Base-by-base conservation (phyloP, 2,329 filamentous ascomycete species). In the Botrytis hyacinthi region DNA sequence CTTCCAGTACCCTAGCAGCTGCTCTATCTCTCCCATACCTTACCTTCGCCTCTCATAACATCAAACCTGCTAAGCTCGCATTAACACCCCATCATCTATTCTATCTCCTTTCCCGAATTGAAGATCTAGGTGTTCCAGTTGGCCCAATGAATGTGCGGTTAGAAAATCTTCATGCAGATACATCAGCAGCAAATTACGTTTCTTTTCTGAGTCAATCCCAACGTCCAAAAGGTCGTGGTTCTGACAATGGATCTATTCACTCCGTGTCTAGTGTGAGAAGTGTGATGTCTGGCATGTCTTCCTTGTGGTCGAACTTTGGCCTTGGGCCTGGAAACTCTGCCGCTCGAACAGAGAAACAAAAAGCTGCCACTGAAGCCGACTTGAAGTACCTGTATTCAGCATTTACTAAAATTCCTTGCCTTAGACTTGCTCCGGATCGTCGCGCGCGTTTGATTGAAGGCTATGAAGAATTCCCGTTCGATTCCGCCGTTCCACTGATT, bases 391-490 rank as follows among this genome's bases (percentile, higher is more conserved):
- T 99, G 48, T 99, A 98, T 84, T 98, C 96, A 60, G 94, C 96
- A 73, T 99, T 98, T 81, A 99, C 96, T 80, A 99, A 98, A 84
- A 97, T 99, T 61, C 96, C 96, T 0, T 97, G 93, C 80, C 86
- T 99, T 76, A 91, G 92, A 76, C 86, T 99, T 72, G 91, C 95
- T 42, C 95, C 95, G n/a, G 96, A 99, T 82, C 95, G 94, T 85
- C 93, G 94, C 77, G 95, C 95, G 67, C 91, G 92, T 71, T 86
- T 98, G 75, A 98, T 99, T 78, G 89, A 91, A 77, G 95, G 95
- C 42, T 98, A 96, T 81, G 96, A 99, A 83, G 95, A 98, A 83
- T 99, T 98, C 78, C 96, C 96, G 4, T 98, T 98, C 82, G 96
- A 99, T 83, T 97, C 94, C 37, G 96, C 96, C 32, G 96, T 99